These are phyloP conservation scores for Arctium lappa DNA, from an alignment of 129 eudicot species.

Conservation along the genomic window DNA sequence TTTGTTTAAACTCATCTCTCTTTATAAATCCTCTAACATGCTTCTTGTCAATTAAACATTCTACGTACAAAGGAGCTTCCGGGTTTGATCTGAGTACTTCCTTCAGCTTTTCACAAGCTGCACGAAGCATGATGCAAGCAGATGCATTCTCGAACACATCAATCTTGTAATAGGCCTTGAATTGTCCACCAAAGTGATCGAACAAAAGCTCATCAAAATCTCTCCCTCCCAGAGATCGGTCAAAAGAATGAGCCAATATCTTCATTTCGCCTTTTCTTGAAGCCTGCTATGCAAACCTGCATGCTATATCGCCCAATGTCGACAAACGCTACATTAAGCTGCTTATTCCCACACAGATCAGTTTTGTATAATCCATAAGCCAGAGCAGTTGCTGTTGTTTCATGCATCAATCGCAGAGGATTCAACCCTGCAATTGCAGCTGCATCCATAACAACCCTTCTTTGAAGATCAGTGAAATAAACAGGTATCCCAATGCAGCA, in stretches of 20 bases:
- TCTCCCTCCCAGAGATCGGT: constrained; percentile 72
- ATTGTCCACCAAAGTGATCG: constrained; percentile 79
- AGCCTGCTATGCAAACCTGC: constrained; percentile 89
- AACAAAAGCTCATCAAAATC: constrained; percentile 73
- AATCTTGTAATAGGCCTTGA: constrained; percentile 69
- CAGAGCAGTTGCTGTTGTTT: constrained; percentile 89
- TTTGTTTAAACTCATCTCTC: constrained; percentile 79
- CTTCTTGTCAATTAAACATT: constrained; percentile 78
- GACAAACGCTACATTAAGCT: constrained; percentile 75
- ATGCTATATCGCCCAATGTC: constrained; percentile 86
- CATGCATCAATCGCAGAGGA: constrained; percentile 83
- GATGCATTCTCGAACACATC: constrained; percentile 77
- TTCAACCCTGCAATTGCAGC: constrained; percentile 83
- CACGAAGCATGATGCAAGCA: constrained; percentile 71
- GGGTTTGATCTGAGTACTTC: constrained; percentile 86
- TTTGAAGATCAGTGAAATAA: too few relatives aligned
- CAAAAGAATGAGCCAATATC: constrained; percentile 79
- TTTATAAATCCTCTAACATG: constrained; percentile 79
- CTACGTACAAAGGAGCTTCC: constrained; percentile 84
- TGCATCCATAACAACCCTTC: constrained; percentile 31
- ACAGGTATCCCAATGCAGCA: constrained; percentile 64
- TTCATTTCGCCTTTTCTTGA: constrained; percentile 84
- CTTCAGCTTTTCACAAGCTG: constrained; percentile 82
- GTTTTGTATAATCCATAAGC: constrained; percentile 93
- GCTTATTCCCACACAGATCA: constrained; percentile 77